A percentile compares a stretch with the other conserved stretches of the same genome.
phyloP scores from a whole-genome alignment of 805 yeast genomes.

The Cyberlindnera amylophila region DNA sequence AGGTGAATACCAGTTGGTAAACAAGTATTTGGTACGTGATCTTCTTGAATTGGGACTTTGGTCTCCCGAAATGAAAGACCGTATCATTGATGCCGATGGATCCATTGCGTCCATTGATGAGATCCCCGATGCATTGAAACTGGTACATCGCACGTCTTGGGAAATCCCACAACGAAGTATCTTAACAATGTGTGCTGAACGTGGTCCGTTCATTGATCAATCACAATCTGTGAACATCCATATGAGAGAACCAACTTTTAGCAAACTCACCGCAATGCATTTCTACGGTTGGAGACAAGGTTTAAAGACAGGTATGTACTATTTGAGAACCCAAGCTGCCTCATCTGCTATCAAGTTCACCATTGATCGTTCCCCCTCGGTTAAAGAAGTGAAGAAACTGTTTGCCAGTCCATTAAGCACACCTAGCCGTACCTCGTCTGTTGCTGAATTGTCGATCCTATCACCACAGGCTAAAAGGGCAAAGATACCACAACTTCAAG shows the following conservation, averaged over 20 bases:
- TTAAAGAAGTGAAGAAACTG: too few species aligned
- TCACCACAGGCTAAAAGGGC: too few species aligned
- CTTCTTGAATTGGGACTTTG: constrained; percentile 79
- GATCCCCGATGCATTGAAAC: constrained; percentile 72
- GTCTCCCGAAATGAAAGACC: constrained; percentile 74
- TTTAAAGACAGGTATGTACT: constrained; percentile 95
- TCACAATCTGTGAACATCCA: constrained; percentile 89
- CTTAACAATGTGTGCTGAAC: constrained; percentile 81
- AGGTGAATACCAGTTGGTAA: constrained; percentile 92
- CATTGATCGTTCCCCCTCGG: constrained; percentile 27
- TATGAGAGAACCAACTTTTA: constrained; percentile 85
- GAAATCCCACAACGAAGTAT: constrained; percentile 84
- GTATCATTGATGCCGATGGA: constrained; percentile 73
- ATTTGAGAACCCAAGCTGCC: constrained; percentile 94
- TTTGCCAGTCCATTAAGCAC: too few species aligned
- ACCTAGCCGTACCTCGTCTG: too few species aligned
- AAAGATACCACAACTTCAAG: too few species aligned
- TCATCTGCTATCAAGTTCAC: constrained; percentile 93
- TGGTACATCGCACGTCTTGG: constrained; percentile 93
- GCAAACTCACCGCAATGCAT: constrained; percentile 93
- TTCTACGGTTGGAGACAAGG: constrained; percentile 98
- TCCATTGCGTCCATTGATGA: constrained; percentile 74
- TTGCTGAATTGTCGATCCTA: too few species aligned
- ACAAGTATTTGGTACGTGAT: constrained; percentile 80
- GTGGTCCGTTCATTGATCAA: constrained; percentile 84